A percentile compares a stretch with the other conserved stretches of the same genome.
Conservation (phyloP, 768 basidiomycete genomes). For the Hortiboletus campestris region DNA sequence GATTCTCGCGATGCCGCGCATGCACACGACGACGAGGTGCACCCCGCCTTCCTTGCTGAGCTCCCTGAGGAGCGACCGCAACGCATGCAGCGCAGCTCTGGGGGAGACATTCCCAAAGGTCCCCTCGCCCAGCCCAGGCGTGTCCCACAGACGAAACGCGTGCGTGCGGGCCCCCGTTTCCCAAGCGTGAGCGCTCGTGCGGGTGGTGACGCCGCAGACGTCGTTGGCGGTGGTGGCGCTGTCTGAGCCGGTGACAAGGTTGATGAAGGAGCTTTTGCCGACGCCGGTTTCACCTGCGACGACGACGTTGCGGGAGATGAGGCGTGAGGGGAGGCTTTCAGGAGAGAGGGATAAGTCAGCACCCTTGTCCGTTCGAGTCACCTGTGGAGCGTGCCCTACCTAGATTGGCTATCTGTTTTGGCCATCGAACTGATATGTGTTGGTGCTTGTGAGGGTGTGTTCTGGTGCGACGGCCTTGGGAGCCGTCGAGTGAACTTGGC, state of each 20-base stretch:
- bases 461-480: not conserved
- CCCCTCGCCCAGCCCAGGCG: slow-evolving; percentile 22
- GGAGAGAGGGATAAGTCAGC: not conserved
- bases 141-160: slow-evolving; percentile 24
- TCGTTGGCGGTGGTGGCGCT: slow-evolving; percentile 21
- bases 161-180: slow-evolving; percentile 18
- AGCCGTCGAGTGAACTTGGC: not conserved
- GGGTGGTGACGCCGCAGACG: slow-evolving; percentile 22
- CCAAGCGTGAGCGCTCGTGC: slow-evolving; percentile 12
- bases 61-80: slow-evolving; percentile 18
- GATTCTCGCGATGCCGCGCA: slow-evolving; percentile 19
- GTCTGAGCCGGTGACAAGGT: slow-evolving; percentile 17
- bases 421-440: slow-evolving; percentile 3
- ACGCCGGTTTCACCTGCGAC: slow-evolving; percentile 26
- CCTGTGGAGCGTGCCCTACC: slow-evolving; percentile 1
- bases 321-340: slow-evolving; percentile 1
- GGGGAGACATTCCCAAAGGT: slow-evolving; percentile 24
- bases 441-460: not conserved
- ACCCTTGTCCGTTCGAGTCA: not conserved
- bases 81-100: slow-evolving; percentile 18
- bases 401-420: slow-evolving; percentile 4
- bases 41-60: slow-evolving; percentile 24
- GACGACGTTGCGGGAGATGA: slow-evolving; percentile 20
- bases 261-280: slow-evolving; percentile 28
- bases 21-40: slow-evolving; percentile 26